Evolutionary conservation across 2,329 filamentous ascomycete species (phyloP), one percentile per base, ranked within the genome.

Genomic region (Colletotrichum lindemuthianum): DNA sequence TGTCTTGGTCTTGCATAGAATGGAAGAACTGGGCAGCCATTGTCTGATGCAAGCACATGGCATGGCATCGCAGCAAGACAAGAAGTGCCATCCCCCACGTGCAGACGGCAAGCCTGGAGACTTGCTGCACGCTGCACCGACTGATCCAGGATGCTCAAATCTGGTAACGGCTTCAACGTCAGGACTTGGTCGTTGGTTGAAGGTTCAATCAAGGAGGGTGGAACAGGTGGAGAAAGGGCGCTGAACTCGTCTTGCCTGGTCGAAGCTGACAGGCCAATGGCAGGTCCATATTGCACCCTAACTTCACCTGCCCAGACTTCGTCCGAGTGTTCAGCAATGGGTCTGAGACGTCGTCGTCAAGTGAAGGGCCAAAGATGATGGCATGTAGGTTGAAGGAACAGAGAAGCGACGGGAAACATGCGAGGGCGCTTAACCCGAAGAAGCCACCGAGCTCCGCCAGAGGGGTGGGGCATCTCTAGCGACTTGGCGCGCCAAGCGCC

Each of bases 401-500:
- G 16, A 43, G 5, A 41, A 9, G 15, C 1, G 40, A 49, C 8
- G 8, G 54, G 16, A 49, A 40, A 10, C 16, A 49, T 33, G 44
- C 32, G 12, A 9, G 1, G 3, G 36, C 58, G 15, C 41, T 15
- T 47, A 51, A n/a, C 45, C 47, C 32, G 43, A 65, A 65, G 13
- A 24, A 48, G 40, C 58, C 13, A 61, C 50, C 58, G 59, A 57
- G 41, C 9, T 9, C 60, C 60, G 39, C n/a, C 32, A 8, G n/a
- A 8, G 5, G 4, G 12, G 32, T 32, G 40, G 41, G 34, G 16
- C 11, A 6, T 13, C 48, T 6, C 36, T 50, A 60, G 45, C 63
- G 47, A 57, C 63, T 63, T 65, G 63, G 59, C 63, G 63, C 63
- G 41, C 44, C 49, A 53, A 44, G 37, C 60, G 60, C 48, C 48